Percentiles rank a stretch among this genome's conserved stretches.
These are phyloP conservation scores for Colletotrichum australisinense DNA, from an alignment of 2,329 filamentous ascomycete genomes.

Conservation along the genomic window DNA sequence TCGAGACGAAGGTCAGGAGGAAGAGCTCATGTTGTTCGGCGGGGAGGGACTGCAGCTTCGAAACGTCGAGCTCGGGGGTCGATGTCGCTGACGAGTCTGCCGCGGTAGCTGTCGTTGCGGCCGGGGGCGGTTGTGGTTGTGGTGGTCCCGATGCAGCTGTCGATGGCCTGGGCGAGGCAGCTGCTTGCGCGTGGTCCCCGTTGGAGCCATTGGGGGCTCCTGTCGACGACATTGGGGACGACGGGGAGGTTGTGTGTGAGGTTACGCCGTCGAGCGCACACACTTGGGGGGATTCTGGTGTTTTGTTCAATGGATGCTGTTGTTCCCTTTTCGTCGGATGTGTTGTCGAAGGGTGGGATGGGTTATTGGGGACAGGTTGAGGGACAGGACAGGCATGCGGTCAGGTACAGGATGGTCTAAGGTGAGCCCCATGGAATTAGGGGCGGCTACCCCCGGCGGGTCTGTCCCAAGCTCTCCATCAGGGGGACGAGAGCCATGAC, in stretches of 20 bases:
- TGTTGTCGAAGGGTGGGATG: conserved; percentile 5
- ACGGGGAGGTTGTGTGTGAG: background rate
- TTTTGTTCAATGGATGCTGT: background rate
- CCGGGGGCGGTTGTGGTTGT: conserved; percentile 34
- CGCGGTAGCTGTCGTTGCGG: conserved; percentile 44
- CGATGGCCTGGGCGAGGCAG: conserved; percentile 36
- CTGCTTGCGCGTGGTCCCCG: conserved; percentile 39
- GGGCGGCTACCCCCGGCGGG: conserved; percentile 10
- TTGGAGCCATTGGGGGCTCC: conserved; percentile 50
- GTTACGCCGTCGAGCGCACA: conserved; percentile 15
- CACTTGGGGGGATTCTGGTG: background rate
- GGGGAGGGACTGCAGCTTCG: conserved; percentile 89
- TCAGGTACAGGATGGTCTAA: conserved; percentile 17
- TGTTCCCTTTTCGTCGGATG: conserved; percentile 19
- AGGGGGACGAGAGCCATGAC: conserved; percentile 4
- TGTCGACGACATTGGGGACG: conserved; percentile 48
- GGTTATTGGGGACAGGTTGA: conserved; percentile 27
- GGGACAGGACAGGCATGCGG: conserved; percentile 21
- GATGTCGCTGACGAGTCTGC: conserved; percentile 55
- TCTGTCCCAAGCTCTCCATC: background rate
- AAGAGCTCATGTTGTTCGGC: conserved; percentile 97
- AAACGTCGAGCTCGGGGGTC: conserved; percentile 86
- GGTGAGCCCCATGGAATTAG: conserved; percentile 18
- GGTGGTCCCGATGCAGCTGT: conserved; percentile 34
- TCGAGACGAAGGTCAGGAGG: conserved; percentile 87